Base-by-base conservation (phyloP, 345 rosid species). In the Melastoma malabathricum region DNA sequence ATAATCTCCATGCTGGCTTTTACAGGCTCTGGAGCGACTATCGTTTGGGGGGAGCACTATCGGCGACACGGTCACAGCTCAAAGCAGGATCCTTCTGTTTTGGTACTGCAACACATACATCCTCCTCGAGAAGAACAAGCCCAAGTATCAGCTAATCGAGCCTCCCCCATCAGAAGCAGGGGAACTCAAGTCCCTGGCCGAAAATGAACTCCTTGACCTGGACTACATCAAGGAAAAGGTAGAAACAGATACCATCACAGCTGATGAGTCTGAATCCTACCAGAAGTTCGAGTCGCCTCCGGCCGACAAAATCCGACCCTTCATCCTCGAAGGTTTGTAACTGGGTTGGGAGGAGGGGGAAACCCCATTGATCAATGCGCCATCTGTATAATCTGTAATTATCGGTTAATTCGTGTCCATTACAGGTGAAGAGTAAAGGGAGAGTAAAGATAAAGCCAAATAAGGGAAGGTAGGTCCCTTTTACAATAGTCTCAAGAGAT, bases 241-340 rank as follows among this genome's bases (percentile, higher is more conserved):
- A 66, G 63, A 72, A 60, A 49, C 49, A 13, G 75, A 74, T 5
- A 54, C 69, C 58, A 57, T 64, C 39, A 23, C 57, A 19, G 13
- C 14, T 9, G 44, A 39, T 19, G 55, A 62, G 46, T 67, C 41
- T 4, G 59, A 54, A 38, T 20, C 48, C 13, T 57, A 48, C 54
- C 60, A 52, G 51, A 68, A 45, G 50, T 44, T 52, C 27, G 71
- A 72, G 10, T 46, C 72, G 50, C 59, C 70, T 5, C 46, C 65
- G 10, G 48, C 59, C 18, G 86, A 84, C 55, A 72, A 72, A 75
- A 76, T 73, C 75, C 66, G 51, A 63, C 83, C 89, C 31, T 92
- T 84, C 74, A 64, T 78, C 67, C 82, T 92, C 13, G 95, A 92
- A 92, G 98, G 96, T 92, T 92, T 84, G 97, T 88, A 78, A 73